A percentile compares a stretch with the other conserved stretches of the same genome.
Evolutionary conservation across 148 eudicot species (phyloP).

Genomic region (Rhododendron kiyosumense): DNA sequence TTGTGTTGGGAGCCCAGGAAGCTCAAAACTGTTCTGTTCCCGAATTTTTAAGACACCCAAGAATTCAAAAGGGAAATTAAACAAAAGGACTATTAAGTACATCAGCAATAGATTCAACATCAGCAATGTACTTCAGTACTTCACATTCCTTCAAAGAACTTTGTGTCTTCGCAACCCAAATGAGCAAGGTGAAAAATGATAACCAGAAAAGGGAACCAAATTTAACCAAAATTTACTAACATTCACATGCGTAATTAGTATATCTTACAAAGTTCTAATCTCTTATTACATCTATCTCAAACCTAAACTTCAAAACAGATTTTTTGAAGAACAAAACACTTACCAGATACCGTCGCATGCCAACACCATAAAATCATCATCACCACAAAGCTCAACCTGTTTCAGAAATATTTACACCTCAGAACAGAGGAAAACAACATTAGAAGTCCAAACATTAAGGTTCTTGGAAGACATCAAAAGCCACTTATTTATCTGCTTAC

Average conservation of each 20-base stretch:
- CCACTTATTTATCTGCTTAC: not conserved
- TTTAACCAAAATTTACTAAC: not conserved
- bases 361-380: constrained; percentile 89
- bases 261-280: not conserved
- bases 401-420: not conserved
- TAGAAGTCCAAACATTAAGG: not conserved
- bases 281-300: not conserved
- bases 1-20: not conserved
- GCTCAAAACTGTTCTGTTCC: not conserved
- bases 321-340: constrained; percentile 16
- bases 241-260: not conserved
- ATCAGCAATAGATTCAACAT: not conserved
- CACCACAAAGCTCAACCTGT: constrained; percentile 70
- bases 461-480: not conserved
- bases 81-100: not conserved
- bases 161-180: not conserved
- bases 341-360: constrained; percentile 99
- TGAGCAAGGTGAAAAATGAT: not conserved
- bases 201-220: not conserved
- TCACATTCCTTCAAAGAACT: not conserved
- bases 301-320: not conserved
- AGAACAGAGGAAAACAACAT: not conserved
- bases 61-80: not conserved
- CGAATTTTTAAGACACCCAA: not conserved
- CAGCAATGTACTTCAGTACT: not conserved